A percentile compares a stretch with the other conserved stretches of the same genome.
phyloP scores from a whole-genome alignment of 2,329 filamentous ascomycete genomes.

The Colletotrichum costaricense region DNA sequence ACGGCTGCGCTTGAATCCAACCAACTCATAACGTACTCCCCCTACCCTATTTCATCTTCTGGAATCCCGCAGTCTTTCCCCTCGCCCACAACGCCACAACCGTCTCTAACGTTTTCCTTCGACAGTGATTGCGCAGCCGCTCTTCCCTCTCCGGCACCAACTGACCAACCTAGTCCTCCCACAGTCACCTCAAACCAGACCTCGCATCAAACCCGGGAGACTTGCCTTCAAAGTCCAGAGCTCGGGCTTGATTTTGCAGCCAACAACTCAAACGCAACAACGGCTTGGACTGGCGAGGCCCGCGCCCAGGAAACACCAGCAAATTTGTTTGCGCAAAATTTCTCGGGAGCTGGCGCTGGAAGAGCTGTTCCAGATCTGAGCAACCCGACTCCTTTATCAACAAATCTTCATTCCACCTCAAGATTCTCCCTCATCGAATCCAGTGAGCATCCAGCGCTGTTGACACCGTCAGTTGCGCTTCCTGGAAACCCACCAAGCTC shows the following conservation, averaged over 20 bases:
- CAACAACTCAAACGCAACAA: neutral
- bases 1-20: neutral
- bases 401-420: neutral
- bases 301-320: neutral
- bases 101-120: constrained; percentile 2
- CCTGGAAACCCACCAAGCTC: neutral
- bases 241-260: neutral
- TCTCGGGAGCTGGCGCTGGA: neutral
- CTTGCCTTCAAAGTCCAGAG: neutral
- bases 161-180: constrained; percentile 67
- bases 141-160: constrained; percentile 72
- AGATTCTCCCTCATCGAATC: neutral
- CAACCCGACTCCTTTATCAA: neutral
- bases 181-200: constrained; percentile 40
- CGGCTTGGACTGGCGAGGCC: neutral
- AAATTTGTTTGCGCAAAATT: neutral
- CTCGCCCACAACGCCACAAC: neutral
- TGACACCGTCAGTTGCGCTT: neutral
- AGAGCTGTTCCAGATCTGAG: neutral
- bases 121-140: constrained; percentile 44
- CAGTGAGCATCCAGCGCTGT: neutral
- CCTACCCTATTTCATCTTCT: constrained; percentile 1
- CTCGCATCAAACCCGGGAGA: constrained; percentile 49
- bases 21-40: constrained; percentile 14
- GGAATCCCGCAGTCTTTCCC: neutral